These are phyloP conservation scores for Bipolaris oryzae DNA, from an alignment of 2,329 filamentous ascomycete species.

Conservation along the genomic window DNA sequence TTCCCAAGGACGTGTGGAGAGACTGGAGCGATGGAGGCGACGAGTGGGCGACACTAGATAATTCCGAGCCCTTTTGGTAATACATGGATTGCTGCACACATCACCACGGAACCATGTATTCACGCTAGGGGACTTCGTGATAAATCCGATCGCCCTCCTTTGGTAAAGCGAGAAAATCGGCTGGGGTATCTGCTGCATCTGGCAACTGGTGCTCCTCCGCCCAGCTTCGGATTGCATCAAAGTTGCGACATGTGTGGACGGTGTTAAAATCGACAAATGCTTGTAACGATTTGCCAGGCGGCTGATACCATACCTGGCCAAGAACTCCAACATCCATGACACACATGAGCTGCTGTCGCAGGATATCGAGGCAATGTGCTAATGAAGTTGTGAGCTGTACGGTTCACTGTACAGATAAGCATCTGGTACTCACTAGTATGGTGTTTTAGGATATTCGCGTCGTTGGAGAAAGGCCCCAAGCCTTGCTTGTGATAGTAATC, in stretches of 20 bases:
- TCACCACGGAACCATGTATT: background rate
- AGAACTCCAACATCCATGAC: conserved; percentile 64
- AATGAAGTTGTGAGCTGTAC: conserved; percentile 3
- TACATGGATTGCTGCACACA: background rate
- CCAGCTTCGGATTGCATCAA: conserved; percentile 61
- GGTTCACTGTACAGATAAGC: background rate
- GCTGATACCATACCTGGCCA: conserved; percentile 65
- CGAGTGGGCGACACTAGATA: conserved; percentile 17
- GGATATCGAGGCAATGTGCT: conserved; percentile 65
- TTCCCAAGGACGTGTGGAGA: conserved; percentile 17
- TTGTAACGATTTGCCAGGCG: conserved; percentile 54
- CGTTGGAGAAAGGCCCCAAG: conserved; percentile 61
- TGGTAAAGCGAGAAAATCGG: conserved; percentile 51
- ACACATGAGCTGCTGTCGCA: conserved; percentile 69
- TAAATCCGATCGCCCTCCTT: conserved; percentile 41
- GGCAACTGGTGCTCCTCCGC: conserved; percentile 61
- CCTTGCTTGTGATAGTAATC: conserved; percentile 61
- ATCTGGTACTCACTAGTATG: conserved; percentile 61
- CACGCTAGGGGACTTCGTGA: conserved; percentile 5
- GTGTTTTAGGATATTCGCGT: conserved; percentile 59
- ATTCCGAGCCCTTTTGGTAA: conserved; percentile 16
- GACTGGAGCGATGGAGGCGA: conserved; percentile 19
- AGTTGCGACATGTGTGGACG: conserved; percentile 64
- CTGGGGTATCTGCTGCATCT: conserved; percentile 29
- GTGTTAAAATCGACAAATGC: conserved; percentile 69